These are phyloP conservation scores for Jacaranda copaia DNA, from an alignment of 257 asterid species.

Conservation along the genomic window DNA sequence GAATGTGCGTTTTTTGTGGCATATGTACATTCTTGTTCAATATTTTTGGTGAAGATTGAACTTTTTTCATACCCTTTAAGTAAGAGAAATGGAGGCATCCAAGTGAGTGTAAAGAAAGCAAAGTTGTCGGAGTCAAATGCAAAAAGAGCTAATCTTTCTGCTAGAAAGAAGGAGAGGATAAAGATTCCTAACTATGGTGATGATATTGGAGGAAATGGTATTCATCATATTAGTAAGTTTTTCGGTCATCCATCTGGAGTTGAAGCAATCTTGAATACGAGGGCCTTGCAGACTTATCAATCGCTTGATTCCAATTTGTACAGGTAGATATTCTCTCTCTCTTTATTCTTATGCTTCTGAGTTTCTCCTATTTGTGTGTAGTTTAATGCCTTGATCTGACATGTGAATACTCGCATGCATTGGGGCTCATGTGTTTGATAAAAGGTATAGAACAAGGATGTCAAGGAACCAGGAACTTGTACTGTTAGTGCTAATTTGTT, in stretches of 20 bases:
- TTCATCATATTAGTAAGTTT: conserved; percentile 63
- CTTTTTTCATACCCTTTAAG: conserved; percentile 33
- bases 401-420: background rate
- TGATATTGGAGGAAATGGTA: conserved; percentile 38
- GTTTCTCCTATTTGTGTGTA: background rate
- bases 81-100: conserved; percentile 48
- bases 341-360: background rate
- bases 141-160: conserved; percentile 72
- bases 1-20: background rate
- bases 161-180: conserved; percentile 72
- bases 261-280: conserved; percentile 77
- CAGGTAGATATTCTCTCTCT: conserved; percentile 50
- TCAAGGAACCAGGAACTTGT: background rate
- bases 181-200: conserved; percentile 60
- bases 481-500: background rate
- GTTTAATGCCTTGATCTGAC: background rate
- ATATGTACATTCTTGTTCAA: background rate
- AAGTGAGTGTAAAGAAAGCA: conserved; percentile 44
- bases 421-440: conserved; percentile 29
- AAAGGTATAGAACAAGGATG: conserved; percentile 20
- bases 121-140: conserved; percentile 59
- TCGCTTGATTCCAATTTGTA: conserved; percentile 73
- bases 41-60: conserved; percentile 21
- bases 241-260: conserved; percentile 78
- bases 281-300: conserved; percentile 74